A percentile compares a stretch with the other conserved stretches of the same genome.
phyloP scores from a whole-genome alignment of 495 filamentous ascomycete genomes.

The Bacidia gigantensis region DNA sequence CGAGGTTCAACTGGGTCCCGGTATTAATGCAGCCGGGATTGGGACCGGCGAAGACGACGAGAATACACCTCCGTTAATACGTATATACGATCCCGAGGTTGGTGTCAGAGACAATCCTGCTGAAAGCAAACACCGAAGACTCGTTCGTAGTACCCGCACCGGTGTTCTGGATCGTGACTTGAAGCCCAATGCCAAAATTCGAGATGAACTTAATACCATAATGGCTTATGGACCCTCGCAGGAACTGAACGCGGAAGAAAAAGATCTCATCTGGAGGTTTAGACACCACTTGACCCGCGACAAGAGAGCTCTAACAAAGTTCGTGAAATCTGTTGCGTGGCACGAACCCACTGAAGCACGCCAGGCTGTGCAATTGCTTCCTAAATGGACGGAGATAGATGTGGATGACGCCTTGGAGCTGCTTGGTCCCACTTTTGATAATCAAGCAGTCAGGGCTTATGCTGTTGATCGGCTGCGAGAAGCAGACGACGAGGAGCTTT shows the following conservation, averaged over 20 bases:
- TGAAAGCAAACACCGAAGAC: conserved; percentile 83
- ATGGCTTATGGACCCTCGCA: conserved; percentile 89
- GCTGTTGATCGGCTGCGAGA: conserved; percentile 85
- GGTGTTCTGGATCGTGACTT: conserved; percentile 84
- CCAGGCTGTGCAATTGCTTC: conserved; percentile 77
- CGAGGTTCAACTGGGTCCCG: conserved; percentile 70
- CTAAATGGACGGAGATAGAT: conserved; percentile 94
- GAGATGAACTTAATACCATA: conserved; percentile 84
- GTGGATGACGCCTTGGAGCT: conserved; percentile 94
- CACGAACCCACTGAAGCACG: conserved; percentile 70
- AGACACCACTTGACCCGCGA: conserved; percentile 84
- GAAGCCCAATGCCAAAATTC: conserved; percentile 90
- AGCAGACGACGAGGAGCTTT: conserved; percentile 83
- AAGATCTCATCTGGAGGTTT: conserved; percentile 94
- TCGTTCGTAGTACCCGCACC: conserved; percentile 86
- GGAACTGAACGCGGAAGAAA: conserved; percentile 72
- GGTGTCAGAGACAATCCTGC: conserved; percentile 80
- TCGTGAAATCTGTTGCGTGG: conserved; percentile 95
- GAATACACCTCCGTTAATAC: conserved; percentile 47
- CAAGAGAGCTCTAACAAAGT: conserved; percentile 89
- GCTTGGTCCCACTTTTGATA: conserved; percentile 82
- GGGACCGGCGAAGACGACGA: conserved; percentile 37
- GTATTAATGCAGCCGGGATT: conserved; percentile 48
- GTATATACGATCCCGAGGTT: conserved; percentile 89
- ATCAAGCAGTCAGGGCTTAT: conserved; percentile 74